These are phyloP conservation scores for Fagus crenata DNA, from an alignment of 306 rosid species.

Conservation along the genomic window DNA sequence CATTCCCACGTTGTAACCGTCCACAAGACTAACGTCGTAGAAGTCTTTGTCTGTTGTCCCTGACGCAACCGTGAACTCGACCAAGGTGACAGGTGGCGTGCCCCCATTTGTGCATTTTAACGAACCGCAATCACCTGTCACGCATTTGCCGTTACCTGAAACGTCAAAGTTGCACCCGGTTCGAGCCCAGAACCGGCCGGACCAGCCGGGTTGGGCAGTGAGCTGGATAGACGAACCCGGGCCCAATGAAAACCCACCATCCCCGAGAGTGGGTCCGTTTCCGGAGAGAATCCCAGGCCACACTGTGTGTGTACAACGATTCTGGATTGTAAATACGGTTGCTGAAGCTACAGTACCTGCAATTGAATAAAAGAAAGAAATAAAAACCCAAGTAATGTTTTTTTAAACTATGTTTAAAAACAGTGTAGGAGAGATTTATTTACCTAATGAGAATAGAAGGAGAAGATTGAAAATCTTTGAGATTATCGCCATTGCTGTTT, in stretches of 20 bases:
- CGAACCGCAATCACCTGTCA: conserved; percentile 67
- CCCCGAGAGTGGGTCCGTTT: conserved; percentile 61
- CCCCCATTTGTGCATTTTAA: conserved; percentile 62
- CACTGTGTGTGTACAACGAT: conserved; percentile 58
- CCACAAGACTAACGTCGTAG: conserved; percentile 85
- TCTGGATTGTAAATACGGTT: conserved; percentile 56
- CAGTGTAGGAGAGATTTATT: background rate
- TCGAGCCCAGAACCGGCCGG: conserved; percentile 86
- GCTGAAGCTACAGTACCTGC: conserved; percentile 44
- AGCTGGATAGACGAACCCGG: conserved; percentile 43
- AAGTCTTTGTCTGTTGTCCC: conserved; percentile 49
- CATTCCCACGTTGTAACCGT: conserved; percentile 86
- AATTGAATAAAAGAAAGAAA: background rate
- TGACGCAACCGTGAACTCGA: conserved; percentile 58
- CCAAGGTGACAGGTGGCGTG: conserved; percentile 63
- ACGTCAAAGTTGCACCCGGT: conserved; percentile 66
- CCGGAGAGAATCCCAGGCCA: conserved; percentile 91
- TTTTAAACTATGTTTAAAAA: too few species aligned
- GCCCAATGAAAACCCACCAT: conserved; percentile 53
- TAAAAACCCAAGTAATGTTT: background rate
- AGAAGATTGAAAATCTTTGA: conserved; percentile 25
- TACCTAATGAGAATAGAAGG: conserved; percentile 44
- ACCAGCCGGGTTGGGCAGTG: conserved; percentile 73
- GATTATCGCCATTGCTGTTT: conserved; percentile 32
- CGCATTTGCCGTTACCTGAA: conserved; percentile 58